A percentile compares a stretch with the other conserved stretches of the same genome.
Conservation (phyloP, 2,329 filamentous ascomycete species). For the Botrytis cinerea region DNA sequence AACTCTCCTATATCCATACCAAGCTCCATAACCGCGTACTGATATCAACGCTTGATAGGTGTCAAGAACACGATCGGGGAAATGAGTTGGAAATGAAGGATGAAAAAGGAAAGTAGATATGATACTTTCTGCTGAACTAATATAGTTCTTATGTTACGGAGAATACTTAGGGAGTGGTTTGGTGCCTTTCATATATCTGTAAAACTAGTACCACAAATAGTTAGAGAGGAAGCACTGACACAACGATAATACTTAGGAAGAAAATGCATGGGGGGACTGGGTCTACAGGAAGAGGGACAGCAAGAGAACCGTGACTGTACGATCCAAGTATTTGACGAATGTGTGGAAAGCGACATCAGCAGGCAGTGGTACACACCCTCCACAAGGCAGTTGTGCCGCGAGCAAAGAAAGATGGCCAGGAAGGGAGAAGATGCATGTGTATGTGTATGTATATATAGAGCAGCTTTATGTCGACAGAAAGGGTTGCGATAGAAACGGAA, state of each 20-base stretch:
- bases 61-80: constrained; percentile 1
- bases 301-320: constrained; percentile 13
- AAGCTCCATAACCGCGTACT: constrained; percentile 1
- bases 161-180: neutral
- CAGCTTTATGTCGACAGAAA: neutral
- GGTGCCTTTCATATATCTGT: neutral
- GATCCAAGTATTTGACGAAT: neutral
- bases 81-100: constrained; percentile 13
- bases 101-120: constrained; percentile 9
- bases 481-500: neutral
- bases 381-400: neutral
- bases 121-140: constrained; percentile 1
- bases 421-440: neutral
- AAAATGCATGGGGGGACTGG: neutral
- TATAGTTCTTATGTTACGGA: neutral
- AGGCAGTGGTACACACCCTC: neutral
- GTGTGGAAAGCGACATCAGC: neutral
- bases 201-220: constrained; percentile 3
- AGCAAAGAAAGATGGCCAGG: neutral
- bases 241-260: constrained; percentile 14
- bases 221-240: constrained; percentile 8
- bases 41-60: constrained; percentile 10
- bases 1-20: neutral
- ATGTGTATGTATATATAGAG: neutral
- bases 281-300: constrained; percentile 4